Base-by-base conservation (phyloP, 306 rosid species). In the Prunus salicina region DNA sequence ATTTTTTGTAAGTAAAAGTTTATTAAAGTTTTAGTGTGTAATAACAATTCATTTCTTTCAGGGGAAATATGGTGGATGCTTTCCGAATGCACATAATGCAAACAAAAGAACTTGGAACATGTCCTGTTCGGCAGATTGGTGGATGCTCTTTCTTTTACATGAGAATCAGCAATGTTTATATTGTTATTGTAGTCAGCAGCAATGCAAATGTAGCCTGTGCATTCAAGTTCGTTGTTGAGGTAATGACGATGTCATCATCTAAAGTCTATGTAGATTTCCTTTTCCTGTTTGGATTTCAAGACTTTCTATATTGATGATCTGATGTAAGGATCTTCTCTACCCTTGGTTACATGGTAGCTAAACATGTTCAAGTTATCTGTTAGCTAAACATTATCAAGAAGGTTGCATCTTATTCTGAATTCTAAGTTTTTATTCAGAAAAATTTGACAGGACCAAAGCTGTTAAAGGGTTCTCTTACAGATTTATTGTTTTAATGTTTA, bases 51-150 rank as follows among this genome's bases (percentile, higher is more conserved):
- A 62, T 20, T 64, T 75, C 50, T 81, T 68, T 51, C 89, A 96
- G 99, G 87, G 98, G 97, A 80, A 92, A 96, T 76, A 96, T 96
- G 99, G 99, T 96, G 60, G 99, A 96, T 86, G 99, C 97, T 81
- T 96, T 96, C 82, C 86, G 97, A 58, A 87, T 86, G 25, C 97
- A 92, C 89, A 92, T 95, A 83, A 92, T 92, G 97, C 99, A 96
- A 81, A 91, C 97, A 3, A 96, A 91, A 84, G 99, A 96, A 69
- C 98, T 92, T n/a, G 99, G 97, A 46, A 92, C 96, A 11, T 92
- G 99, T 84, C 99, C 99, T 61, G 99, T 96, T 79, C 87, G 96
- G 86, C 97, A 96, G 88, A 92, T 96, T 78, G 96, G 99, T 71
- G 97, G 96, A 30, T 92, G 97, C 84, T 90, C 97, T 70, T 96